A percentile compares a stretch with the other conserved stretches of the same genome.
These are phyloP conservation scores for Septoria linicola DNA, from an alignment of 2,329 filamentous ascomycete species.

Conservation along the genomic window DNA sequence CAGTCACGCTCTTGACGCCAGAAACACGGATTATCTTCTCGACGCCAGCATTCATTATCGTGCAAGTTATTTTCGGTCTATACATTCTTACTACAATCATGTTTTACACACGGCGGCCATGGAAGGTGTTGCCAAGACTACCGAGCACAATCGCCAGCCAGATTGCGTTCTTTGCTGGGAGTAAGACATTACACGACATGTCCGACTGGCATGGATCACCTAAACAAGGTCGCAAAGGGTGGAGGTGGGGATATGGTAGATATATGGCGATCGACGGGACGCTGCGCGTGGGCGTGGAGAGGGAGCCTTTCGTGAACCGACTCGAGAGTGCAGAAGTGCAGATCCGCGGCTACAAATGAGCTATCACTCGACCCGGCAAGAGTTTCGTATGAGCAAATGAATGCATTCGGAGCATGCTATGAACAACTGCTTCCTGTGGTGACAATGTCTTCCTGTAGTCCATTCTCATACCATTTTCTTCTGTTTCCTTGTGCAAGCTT, in stretches of 20 bases:
- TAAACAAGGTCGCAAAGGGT: background rate
- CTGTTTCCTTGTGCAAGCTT: background rate
- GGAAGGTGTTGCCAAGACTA: slow-evolving; percentile 50
- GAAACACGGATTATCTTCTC: slow-evolving; percentile 54
- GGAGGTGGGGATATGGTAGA: slow-evolving; percentile 50
- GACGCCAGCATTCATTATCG: slow-evolving; percentile 47
- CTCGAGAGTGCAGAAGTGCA: no score
- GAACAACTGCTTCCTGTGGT: background rate
- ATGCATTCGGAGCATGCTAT: no score
- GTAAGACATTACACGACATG: slow-evolving; percentile 45
- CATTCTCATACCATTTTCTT: background rate
- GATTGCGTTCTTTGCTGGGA: slow-evolving; percentile 51
- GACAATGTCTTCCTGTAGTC: background rate
- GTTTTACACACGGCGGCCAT: slow-evolving; percentile 47
- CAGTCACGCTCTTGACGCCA: slow-evolving; percentile 20
- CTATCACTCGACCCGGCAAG: no score
- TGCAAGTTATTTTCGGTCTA: slow-evolving; percentile 44
- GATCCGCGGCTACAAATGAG: no score
- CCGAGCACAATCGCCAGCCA: slow-evolving; percentile 53
- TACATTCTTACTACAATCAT: slow-evolving; percentile 47
- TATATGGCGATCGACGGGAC: slow-evolving; percentile 52
- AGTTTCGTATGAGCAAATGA: no score
- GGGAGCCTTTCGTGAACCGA: no score
- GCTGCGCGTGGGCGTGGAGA: slow-evolving; percentile 54
- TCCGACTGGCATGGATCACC: background rate